Evolutionary conservation across 2,329 filamentous ascomycete species (phyloP), one percentile per base, ranked within the genome.

Genomic region (Botryosphaeria dothidea): DNA sequence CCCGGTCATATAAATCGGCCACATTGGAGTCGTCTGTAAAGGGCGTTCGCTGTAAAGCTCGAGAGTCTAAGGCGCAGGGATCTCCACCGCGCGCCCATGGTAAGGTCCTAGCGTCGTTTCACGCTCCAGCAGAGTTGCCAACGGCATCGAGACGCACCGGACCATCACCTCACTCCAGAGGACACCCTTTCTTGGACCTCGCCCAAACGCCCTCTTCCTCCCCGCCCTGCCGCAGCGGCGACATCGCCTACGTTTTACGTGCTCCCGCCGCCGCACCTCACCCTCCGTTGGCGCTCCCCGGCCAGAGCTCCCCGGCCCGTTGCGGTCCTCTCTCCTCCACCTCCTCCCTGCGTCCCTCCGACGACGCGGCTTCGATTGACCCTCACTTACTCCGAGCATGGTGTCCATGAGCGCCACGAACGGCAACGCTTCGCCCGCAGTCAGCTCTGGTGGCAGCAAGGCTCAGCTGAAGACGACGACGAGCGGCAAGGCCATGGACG

Each of bases 401-500:
- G 63, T 54, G 54, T 65, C 63, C 54, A 57, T 56, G 45, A 65
- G 48, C 45, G 54, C 41, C 52, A 73, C 68, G 68, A 68, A 36
- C 64, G 66, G 72, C 67, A 75, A 68, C 68, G 61, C 73, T 52
- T 73, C 77, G 65, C 66, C 78, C 60, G 70, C 79, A 67, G 70
- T 78, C 54, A 77, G 77, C 68, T 66, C 78, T 65, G 68, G 73
- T 67, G 73, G 73, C 69, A 73, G 72, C 67, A 75, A 80, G 67
- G 74, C 80, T 68, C 80, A 83, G 67, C 74, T 84, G 73, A 84
- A 85, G 73, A 80, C 82, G 71, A 82, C 73, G 73, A 75, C 80
- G 67, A 78, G 75, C 69, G 79, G 77, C 67, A 86, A 85, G 76
- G 78, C 77, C 66, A 77, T 82, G 66, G 84, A 86, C 74, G 78